Conservation (phyloP, 2,329 filamentous ascomycete genomes). For the Beauveria sp. region DNA sequence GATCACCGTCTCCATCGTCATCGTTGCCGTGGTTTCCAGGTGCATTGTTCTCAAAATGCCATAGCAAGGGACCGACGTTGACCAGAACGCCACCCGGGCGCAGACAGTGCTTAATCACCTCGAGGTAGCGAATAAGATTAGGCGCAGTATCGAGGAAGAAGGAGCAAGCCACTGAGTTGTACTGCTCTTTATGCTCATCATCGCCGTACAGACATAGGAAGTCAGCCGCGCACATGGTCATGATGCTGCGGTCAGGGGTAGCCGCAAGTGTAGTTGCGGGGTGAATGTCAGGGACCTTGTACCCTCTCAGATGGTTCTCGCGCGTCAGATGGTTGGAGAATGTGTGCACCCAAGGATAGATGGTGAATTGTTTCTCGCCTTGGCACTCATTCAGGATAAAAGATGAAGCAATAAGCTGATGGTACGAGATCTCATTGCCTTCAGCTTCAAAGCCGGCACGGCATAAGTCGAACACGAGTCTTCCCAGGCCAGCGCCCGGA, state of each 20-base stretch:
- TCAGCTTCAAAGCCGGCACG: constrained; percentile 65
- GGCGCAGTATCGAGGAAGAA: constrained; percentile 98
- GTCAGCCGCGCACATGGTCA: constrained; percentile 91
- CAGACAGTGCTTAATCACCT: constrained; percentile 73
- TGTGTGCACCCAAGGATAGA: constrained; percentile 79
- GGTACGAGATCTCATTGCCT: constrained; percentile 95
- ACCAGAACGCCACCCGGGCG: constrained; percentile 72
- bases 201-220: constrained; percentile 80
- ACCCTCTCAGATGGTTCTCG: constrained; percentile 64
- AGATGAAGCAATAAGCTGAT: constrained; percentile 81
- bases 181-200: constrained; percentile 51
- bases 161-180: constrained; percentile 79
- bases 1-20: constrained; percentile 42
- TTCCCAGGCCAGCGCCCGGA: constrained; percentile 81
- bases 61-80: constrained; percentile 84
- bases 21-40: constrained; percentile 49
- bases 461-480: constrained; percentile 83
- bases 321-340: constrained; percentile 81
- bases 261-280: constrained; percentile 48
- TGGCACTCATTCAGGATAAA: constrained; percentile 65
- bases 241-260: constrained; percentile 45
- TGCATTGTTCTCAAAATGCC: constrained; percentile 83
- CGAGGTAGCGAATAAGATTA: constrained; percentile 83
- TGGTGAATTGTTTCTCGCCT: constrained; percentile 53
- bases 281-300: constrained; percentile 74